A percentile compares a stretch with the other conserved stretches of the same genome.
These are phyloP conservation scores for Talaromyces borbonicus DNA, from an alignment of 495 filamentous ascomycete species.

Conservation along the genomic window DNA sequence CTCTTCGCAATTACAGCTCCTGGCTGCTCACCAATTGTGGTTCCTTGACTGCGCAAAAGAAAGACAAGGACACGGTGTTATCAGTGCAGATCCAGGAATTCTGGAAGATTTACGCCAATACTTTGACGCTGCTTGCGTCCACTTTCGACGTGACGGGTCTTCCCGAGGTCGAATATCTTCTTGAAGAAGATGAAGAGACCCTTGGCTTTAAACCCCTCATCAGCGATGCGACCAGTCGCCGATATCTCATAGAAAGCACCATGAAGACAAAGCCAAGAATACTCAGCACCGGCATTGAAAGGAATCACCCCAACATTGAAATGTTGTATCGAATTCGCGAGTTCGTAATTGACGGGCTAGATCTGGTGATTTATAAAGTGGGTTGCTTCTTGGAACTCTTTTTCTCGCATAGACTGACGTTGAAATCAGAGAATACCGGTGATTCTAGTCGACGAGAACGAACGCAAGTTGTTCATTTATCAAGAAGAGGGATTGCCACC, in stretches of 20 bases:
- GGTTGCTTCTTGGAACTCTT: slow-evolving; percentile 7
- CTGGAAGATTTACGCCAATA: slow-evolving; percentile 63
- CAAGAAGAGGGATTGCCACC: slow-evolving; percentile 45
- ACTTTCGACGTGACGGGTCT: slow-evolving; percentile 49
- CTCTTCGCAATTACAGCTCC: slow-evolving; percentile 61
- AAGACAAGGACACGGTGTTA: slow-evolving; percentile 47
- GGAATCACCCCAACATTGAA: slow-evolving; percentile 56
- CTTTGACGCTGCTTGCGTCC: slow-evolving; percentile 52
- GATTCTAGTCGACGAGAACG: slow-evolving; percentile 34
- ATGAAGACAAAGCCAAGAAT: slow-evolving; percentile 43
- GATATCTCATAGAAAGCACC: slow-evolving; percentile 35
- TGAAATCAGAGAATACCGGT: slow-evolving; percentile 33
- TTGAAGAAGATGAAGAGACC: slow-evolving; percentile 69
- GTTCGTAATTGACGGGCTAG: slow-evolving; percentile 55
- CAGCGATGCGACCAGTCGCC: slow-evolving; percentile 35
- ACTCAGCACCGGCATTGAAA: slow-evolving; percentile 44
- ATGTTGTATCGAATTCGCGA: slow-evolving; percentile 61
- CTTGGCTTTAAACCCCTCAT: slow-evolving; percentile 63
- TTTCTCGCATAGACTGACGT: background rate
- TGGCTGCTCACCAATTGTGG: slow-evolving; percentile 52
- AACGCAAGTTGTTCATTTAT: slow-evolving; percentile 45
- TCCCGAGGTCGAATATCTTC: slow-evolving; percentile 52
- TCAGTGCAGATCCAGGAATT: slow-evolving; percentile 52
- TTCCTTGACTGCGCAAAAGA: slow-evolving; percentile 40
- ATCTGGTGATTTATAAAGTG: slow-evolving; percentile 46